Conservation (phyloP, 148 eudicot genomes). For the Diospyros lotus region DNA sequence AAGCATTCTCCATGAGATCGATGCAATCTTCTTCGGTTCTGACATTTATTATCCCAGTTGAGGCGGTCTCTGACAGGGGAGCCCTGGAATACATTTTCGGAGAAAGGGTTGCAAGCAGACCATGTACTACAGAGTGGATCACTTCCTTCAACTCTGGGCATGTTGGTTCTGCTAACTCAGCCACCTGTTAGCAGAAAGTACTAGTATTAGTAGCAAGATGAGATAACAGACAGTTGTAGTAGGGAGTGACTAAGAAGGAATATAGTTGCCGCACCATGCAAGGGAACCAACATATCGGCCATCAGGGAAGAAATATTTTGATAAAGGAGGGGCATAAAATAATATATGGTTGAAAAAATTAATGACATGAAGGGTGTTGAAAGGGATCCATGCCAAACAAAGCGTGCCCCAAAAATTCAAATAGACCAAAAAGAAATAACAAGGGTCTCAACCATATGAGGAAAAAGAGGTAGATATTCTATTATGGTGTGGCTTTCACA, state of each 20-base stretch:
- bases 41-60: constrained; percentile 47
- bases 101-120: constrained; percentile 93
- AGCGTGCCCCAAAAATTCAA: not conserved
- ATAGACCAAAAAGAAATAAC: not conserved
- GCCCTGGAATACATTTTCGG: constrained; percentile 93
- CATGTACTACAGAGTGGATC: constrained; percentile 82
- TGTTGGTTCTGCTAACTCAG: constrained; percentile 91
- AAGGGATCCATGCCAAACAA: too few species aligned
- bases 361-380: not conserved
- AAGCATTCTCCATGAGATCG: constrained; percentile 81
- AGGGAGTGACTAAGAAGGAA: not conserved
- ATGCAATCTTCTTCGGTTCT: constrained; percentile 55
- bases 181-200: constrained; percentile 50
- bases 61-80: constrained; percentile 52
- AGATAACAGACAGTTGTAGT: not conserved
- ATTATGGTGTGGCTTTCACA: too few species aligned
- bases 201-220: not conserved
- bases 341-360: not conserved
- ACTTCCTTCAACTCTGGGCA: constrained; percentile 74
- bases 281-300: not conserved
- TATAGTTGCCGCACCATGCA: not conserved
- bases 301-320: not conserved
- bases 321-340: not conserved
- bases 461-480: too few species aligned
- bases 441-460: too few species aligned